A percentile compares a stretch with the other conserved stretches of the same genome.
These are phyloP conservation scores for Septoria petroselini DNA, from an alignment of 2,329 filamentous ascomycete genomes.

Conservation along the genomic window DNA sequence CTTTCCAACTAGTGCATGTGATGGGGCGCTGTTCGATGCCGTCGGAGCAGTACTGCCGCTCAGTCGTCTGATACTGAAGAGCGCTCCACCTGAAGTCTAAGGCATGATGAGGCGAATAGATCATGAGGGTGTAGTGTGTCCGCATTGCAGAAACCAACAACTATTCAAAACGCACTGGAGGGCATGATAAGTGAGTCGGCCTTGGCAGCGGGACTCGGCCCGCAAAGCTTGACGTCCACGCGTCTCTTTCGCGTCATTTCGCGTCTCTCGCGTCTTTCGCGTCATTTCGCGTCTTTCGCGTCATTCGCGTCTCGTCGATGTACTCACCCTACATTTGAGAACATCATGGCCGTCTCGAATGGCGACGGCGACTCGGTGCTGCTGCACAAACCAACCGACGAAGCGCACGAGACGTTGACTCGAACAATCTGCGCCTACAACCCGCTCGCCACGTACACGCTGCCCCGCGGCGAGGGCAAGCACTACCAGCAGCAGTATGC, in stretches of 20 bases:
- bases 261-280: neutral
- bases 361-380: conserved; percentile 24
- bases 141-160: no score
- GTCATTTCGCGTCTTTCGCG: conserved; percentile 8
- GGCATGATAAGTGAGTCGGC: no score
- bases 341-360: conserved; percentile 25
- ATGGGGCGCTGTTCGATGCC: no score
- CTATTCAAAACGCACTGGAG: no score
- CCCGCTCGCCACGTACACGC: conserved; percentile 69
- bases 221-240: neutral
- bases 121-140: no score
- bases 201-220: no score
- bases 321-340: neutral
- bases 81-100: no score
- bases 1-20: neutral
- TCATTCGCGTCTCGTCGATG: conserved; percentile 8
- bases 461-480: conserved; percentile 60
- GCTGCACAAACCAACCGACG: conserved; percentile 31
- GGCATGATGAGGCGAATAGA: no score
- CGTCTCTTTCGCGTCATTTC: neutral
- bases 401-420: conserved; percentile 45
- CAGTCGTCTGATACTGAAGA: no score
- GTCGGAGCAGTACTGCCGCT: no score
- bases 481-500: conserved; percentile 94
- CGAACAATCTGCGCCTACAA: conserved; percentile 65